Evolutionary conservation across 805 yeast genomes (phyloP).

Genomic region (Wickerhamomyces mucosus): DNA sequence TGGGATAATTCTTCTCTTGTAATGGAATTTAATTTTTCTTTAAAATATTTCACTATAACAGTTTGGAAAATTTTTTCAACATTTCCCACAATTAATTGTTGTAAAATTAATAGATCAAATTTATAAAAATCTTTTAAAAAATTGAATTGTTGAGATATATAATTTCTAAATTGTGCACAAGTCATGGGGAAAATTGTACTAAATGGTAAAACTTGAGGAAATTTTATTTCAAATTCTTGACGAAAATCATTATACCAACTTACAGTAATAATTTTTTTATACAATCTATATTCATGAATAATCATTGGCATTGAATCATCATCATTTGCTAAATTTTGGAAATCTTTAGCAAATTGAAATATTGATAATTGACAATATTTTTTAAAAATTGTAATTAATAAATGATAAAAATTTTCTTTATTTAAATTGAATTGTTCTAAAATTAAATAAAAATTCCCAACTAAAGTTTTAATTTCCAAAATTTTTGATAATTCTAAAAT

Average conservation of each 20-base stretch:
- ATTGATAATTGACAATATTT: slow-evolving; percentile 50
- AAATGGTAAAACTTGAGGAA: slow-evolving; percentile 71
- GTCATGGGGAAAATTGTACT: slow-evolving; percentile 82
- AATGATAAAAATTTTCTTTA: slow-evolving; percentile 48
- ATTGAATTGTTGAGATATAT: slow-evolving; percentile 50
- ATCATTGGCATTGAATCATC: slow-evolving; percentile 88
- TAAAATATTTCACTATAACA: slow-evolving; percentile 56
- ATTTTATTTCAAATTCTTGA: slow-evolving; percentile 24
- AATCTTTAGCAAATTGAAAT: slow-evolving; percentile 48
- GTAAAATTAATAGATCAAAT: slow-evolving; percentile 49
- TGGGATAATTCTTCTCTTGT: slow-evolving; percentile 89
- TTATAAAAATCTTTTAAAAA: slow-evolving; percentile 62
- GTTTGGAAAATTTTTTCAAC: slow-evolving; percentile 63
- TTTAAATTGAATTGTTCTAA: slow-evolving; percentile 65
- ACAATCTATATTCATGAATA: slow-evolving; percentile 48
- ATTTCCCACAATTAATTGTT: slow-evolving; percentile 46
- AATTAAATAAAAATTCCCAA: slow-evolving; percentile 67
- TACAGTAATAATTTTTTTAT: slow-evolving; percentile 50
- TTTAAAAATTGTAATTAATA: slow-evolving; percentile 49
- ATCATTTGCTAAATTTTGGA: slow-evolving; percentile 51
- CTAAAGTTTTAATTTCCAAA: slow-evolving; percentile 29
- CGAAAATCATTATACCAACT: slow-evolving; percentile 62
- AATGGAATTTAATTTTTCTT: slow-evolving; percentile 51
- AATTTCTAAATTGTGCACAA: slow-evolving; percentile 63
- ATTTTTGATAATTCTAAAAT: slow-evolving; percentile 34